Evolutionary conservation across 768 basidiomycete species (phyloP), one percentile per base, ranked within the genome.

Genomic region (Psilocybe cubensis): DNA sequence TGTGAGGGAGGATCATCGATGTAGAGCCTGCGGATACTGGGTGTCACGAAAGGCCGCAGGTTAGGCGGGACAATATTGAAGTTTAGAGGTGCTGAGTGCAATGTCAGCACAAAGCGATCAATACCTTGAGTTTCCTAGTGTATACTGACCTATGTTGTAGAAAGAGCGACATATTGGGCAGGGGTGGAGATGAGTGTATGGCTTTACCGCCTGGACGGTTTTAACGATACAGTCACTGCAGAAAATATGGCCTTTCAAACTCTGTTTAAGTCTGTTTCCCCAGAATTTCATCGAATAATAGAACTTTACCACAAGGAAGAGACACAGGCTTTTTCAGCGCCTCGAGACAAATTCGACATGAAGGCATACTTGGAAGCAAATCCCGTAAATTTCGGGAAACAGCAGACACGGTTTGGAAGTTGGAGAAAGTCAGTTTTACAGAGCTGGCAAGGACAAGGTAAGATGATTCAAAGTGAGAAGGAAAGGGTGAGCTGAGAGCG

Each of bases 341-440:
- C 40, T 87, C 84, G 21, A 83, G 74, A 67, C 88, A 90, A 61
- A 89, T 86, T 54, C 78, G 76, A 68, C 88, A 89, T 29, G 31
- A 42, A 38, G 21, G 29, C 18, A 38, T 31, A 23, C 42, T 35
- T 57, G 24, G 31, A 31, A 50, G 43, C 57, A 38, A 38, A 60
- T 54, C 52, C 63, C 58, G 58, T 43, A 45, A 38, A 31, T 48
- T 40, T 58, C 64, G 61, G 64, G 51, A 59, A 57, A 66, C 51
- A n/a, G n/a, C n/a, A 38, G 47, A 29, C 21, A 24, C 17, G 21
- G 43, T 52, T 33, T 23, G 40, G 3, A 48, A 11, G 38, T 27
- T 23, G 25, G 44, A 50, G 18, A 46, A 44, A 48, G 42, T 38
- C 44, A 29, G 27, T 48, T 33, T 38, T 38, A 12, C 35, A 38